Base-by-base conservation (phyloP, 768 basidiomycete species). In the Coprinopsis marcescibilis region DNA sequence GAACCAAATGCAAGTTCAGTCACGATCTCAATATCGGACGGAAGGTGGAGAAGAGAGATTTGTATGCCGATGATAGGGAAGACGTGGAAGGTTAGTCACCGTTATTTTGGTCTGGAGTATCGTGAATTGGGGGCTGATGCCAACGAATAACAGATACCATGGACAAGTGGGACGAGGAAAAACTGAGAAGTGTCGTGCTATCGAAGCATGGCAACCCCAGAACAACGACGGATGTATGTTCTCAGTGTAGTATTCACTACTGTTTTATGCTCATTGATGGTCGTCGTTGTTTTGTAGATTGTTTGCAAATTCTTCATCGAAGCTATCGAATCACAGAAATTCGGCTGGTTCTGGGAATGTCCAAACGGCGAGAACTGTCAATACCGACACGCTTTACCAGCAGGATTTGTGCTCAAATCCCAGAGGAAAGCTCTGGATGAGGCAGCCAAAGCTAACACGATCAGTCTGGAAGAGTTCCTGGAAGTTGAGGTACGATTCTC, bases 301-400 rank as follows among this genome's bases (percentile, higher is more conserved):
- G 95, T 99, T 3, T 99, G 96, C 82, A 98, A 95, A 66, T 81
- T 69, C 70, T 99, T 99, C 61, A 88, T 99, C 56, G 83, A 95
- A 60, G 95, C 96, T 37, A 95, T 99, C 61, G 96, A 99, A 63
- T 71, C 75, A 2, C 81, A 89, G 61, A 93, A 91, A 75, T 91
- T 88, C 57, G 90, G 91, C 21, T 94, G 92, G 92, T 95, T 95
- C 73, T 95, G 91, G 91, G 85, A 89, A 64, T 90, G 89, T 65
- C 90, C 90, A 6, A 90, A 86, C 52, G 48, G 90, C 50, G 84
- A 89, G 23, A 74, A 73, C 39, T 97, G 94, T 70, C 88, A 90
- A 66, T 96, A 96, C 68, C 78, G 91, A 47, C 95, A 98, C 61
- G 95, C 95, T 0, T 73, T 98, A 11, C 95, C 95, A 7, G 90